These are phyloP conservation scores for Ophiosphaerella herpotricha DNA, from an alignment of 2,329 filamentous ascomycete species.

Conservation along the genomic window DNA sequence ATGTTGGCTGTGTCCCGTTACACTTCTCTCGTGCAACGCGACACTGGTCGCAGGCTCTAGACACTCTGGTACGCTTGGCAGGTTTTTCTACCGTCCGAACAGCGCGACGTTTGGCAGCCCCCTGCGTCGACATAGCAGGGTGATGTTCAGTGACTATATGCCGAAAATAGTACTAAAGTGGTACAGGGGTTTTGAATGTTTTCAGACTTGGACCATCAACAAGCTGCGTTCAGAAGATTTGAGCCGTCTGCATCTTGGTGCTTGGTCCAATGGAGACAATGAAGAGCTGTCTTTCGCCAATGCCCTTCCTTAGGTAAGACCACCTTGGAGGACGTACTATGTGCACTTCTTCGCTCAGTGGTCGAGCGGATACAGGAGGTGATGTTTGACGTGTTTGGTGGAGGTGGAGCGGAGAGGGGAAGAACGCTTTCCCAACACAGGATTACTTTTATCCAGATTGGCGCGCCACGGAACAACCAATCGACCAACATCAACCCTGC, in stretches of 20 bases:
- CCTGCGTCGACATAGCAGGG: constrained; percentile 29
- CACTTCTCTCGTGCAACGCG: constrained; percentile 72
- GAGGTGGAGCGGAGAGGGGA: not conserved
- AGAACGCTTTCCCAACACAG: not conserved
- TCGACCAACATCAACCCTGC: not conserved
- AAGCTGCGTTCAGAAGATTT: too few species aligned
- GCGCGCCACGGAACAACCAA: not conserved
- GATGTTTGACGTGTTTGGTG: not conserved
- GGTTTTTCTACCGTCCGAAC: constrained; percentile 25
- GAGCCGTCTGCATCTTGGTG: too few species aligned
- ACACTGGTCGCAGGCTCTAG: constrained; percentile 71
- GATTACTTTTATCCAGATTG: not conserved
- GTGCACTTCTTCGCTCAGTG: not conserved
- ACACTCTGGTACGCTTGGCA: constrained; percentile 65
- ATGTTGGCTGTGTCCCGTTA: constrained; percentile 69
- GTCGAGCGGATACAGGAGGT: not conserved
- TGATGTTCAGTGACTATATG: too few species aligned
- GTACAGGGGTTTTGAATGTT: too few species aligned
- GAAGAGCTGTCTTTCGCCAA: too few species aligned
- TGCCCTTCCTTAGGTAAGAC: not conserved
- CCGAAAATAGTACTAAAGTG: too few species aligned
- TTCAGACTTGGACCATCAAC: too few species aligned
- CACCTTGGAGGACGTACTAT: not conserved
- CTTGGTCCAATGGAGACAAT: too few species aligned
- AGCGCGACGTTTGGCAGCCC: constrained; percentile 31